phyloP scores from a whole-genome alignment of 805 yeast species.

The Sugiyamaella boreocaroliniensis region DNA sequence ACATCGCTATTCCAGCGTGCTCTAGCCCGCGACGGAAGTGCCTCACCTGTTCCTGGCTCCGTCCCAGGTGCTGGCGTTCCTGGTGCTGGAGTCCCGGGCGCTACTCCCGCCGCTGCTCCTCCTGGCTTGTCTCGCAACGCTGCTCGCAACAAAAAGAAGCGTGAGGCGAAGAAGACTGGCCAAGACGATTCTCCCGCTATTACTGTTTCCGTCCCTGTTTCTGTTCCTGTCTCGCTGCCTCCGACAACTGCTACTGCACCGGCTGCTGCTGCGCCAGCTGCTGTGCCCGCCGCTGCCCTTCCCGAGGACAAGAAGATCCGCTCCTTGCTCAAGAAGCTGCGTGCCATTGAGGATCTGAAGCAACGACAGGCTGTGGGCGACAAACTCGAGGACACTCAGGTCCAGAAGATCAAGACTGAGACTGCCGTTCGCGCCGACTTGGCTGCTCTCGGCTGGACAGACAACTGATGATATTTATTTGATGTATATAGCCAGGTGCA shows the following conservation, averaged over 20 bases:
- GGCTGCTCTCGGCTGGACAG: conserved; percentile 65
- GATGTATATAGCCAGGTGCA: neutral
- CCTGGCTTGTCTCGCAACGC: conserved; percentile 55
- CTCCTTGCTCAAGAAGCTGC: conserved; percentile 79
- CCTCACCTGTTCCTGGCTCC: conserved; percentile 16
- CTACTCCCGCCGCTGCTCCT: conserved; percentile 49
- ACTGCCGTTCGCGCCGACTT: conserved; percentile 71
- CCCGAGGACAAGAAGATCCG: conserved; percentile 91
- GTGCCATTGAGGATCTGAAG: conserved; percentile 91
- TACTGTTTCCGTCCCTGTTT: conserved; percentile 25
- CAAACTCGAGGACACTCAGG: conserved; percentile 85
- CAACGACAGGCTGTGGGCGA: conserved; percentile 79
- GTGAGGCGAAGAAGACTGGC: conserved; percentile 34
- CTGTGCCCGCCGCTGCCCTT: conserved; percentile 9
- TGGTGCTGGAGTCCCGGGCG: conserved; percentile 28
- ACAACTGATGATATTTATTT: conserved; percentile 12
- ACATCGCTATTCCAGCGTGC: conserved; percentile 24
- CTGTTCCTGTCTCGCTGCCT: conserved; percentile 12
- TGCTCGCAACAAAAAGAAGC: conserved; percentile 68
- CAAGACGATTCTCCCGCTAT: conserved; percentile 25
- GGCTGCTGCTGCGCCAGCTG: conserved; percentile 11
- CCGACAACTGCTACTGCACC: conserved; percentile 29
- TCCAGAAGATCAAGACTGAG: conserved; percentile 83
- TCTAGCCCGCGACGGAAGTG: conserved; percentile 8
- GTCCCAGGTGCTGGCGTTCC: conserved; percentile 27